Evolutionary conservation across 805 yeast genomes (phyloP).

Genomic region (Sugiyamaella boreocaroliniensis): DNA sequence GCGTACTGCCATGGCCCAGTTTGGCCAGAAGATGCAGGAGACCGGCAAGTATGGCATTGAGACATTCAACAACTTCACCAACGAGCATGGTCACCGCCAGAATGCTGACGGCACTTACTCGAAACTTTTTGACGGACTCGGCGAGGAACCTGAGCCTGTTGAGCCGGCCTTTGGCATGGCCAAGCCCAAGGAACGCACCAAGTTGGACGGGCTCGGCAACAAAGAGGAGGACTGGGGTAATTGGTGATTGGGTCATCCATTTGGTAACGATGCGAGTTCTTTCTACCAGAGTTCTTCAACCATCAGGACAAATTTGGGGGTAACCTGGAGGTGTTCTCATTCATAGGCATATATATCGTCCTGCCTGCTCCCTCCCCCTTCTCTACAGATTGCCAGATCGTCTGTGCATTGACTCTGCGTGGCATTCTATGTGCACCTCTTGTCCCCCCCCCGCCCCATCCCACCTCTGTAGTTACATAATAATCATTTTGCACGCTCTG

Average conservation of each 20-base stretch:
- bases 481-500: no score
- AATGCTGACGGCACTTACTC: conserved; percentile 21
- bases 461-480: no score
- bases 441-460: no score
- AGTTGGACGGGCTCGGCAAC: conserved; percentile 39
- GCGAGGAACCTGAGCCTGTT: conserved; percentile 33
- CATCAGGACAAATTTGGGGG: no score
- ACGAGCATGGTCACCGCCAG: conserved; percentile 31
- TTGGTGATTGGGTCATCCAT: conserved; percentile 12
- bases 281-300: no score
- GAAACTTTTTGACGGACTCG: conserved; percentile 52
- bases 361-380: no score
- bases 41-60: conserved; percentile 72
- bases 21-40: conserved; percentile 89
- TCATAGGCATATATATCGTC: no score
- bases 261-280: no score
- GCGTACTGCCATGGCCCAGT: conserved; percentile 89
- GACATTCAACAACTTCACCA: conserved; percentile 53
- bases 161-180: conserved; percentile 63
- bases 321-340: no score
- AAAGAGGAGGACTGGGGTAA: conserved; percentile 25
- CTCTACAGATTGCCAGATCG: no score
- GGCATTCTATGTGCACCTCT: no score
- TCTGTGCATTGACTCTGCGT: no score
- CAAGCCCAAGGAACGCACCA: conserved; percentile 54